Conservation (phyloP, 2,329 filamentous ascomycete species). For the Alternaria infectoria region DNA sequence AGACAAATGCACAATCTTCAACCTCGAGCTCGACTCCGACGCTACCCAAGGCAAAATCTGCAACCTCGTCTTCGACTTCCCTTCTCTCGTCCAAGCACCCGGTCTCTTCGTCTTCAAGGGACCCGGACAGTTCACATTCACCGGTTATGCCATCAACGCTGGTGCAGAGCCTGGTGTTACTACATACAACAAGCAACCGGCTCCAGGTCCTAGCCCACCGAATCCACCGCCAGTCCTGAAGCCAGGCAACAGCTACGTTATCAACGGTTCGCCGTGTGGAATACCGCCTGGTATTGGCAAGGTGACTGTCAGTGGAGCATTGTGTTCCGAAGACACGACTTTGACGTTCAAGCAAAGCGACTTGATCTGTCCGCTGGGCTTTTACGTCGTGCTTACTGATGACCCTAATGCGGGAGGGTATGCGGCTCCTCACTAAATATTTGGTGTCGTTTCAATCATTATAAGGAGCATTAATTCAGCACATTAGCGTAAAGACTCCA, state of each 20-base stretch:
- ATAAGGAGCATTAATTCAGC: background rate
- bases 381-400: slow-evolving; percentile 35
- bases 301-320: slow-evolving; percentile 25
- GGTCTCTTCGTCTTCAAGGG: slow-evolving; percentile 38
- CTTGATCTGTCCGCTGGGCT: slow-evolving; percentile 29
- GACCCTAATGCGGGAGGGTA: slow-evolving; percentile 13
- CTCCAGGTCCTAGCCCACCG: slow-evolving; percentile 22
- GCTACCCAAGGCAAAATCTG: slow-evolving; percentile 35
- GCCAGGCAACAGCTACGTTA: slow-evolving; percentile 32
- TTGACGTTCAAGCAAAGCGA: slow-evolving; percentile 31
- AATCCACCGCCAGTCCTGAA: slow-evolving; percentile 23
- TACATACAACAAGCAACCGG: slow-evolving; percentile 34
- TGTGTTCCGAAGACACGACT: slow-evolving; percentile 31
- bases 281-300: slow-evolving; percentile 24
- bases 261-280: slow-evolving; percentile 30
- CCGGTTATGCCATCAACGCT: slow-evolving; percentile 27
- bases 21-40: slow-evolving; percentile 29
- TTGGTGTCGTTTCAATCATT: background rate
- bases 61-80: slow-evolving; percentile 40
- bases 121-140: slow-evolving; percentile 32
- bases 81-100: slow-evolving; percentile 17
- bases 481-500: background rate
- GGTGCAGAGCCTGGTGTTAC: slow-evolving; percentile 25
- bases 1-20: slow-evolving; percentile 42
- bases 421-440: background rate